Evolutionary conservation across 176 grass and related monocot species (phyloP).

Genomic region (Echinochloa phyllopogon): DNA sequence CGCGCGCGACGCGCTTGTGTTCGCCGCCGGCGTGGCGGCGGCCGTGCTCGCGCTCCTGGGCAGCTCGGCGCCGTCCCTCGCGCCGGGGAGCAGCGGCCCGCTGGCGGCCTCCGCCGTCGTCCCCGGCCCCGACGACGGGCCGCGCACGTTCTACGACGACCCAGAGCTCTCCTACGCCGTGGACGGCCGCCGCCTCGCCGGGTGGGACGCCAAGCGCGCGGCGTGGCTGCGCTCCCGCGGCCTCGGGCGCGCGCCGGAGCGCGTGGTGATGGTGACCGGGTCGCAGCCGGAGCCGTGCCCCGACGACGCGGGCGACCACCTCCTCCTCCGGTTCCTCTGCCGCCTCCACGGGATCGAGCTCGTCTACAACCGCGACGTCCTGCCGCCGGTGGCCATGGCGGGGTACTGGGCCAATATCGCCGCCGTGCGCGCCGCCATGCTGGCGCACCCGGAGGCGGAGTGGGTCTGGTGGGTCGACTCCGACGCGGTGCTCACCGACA

Average conservation of each 20-base stretch:
- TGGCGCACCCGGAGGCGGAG: slow-evolving; percentile 82
- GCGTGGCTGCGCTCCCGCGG: slow-evolving; percentile 56
- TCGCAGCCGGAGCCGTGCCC: slow-evolving; percentile 68
- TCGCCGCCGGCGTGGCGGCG: slow-evolving; percentile 54
- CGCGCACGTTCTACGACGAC: slow-evolving; percentile 74
- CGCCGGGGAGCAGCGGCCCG: neutral
- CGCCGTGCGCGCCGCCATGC: slow-evolving; percentile 65
- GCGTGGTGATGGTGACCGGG: slow-evolving; percentile 76
- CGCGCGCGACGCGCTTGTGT: slow-evolving; percentile 56
- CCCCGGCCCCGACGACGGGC: neutral
- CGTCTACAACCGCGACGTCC: slow-evolving; percentile 61
- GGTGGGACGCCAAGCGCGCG: slow-evolving; percentile 74
- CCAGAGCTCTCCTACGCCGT: slow-evolving; percentile 58
- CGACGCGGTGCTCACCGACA: slow-evolving; percentile 88
- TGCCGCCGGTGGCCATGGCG: slow-evolving; percentile 56
- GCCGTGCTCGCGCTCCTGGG: slow-evolving; percentile 46
- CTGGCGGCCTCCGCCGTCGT: slow-evolving; percentile 3
- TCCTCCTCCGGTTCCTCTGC: slow-evolving; percentile 68
- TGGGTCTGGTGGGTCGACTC: slow-evolving; percentile 97
- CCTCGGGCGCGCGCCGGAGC: neutral
- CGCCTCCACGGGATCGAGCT: slow-evolving; percentile 69
- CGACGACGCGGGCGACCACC: slow-evolving; percentile 60
- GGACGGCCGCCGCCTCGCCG: slow-evolving; percentile 25
- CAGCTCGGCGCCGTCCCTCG: neutral
- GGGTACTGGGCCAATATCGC: slow-evolving; percentile 80